phyloP scores from a whole-genome alignment of 148 eudicot species.

The Diospyros lotus region DNA sequence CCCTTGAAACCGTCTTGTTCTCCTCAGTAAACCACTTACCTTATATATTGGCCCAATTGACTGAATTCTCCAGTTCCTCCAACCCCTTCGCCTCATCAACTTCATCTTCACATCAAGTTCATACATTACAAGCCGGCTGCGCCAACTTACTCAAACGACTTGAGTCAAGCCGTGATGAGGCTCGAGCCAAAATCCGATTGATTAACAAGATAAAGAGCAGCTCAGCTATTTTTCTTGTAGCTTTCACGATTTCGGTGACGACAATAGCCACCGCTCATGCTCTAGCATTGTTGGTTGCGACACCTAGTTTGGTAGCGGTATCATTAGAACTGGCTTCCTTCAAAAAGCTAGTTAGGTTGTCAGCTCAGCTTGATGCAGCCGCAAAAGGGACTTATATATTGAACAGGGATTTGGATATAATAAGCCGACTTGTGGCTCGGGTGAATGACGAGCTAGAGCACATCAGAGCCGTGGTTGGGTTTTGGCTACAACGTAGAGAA shows the following conservation, averaged over 20 bases:
- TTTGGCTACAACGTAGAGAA: constrained; percentile 51
- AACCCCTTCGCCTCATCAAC: constrained; percentile 53
- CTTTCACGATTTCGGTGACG: constrained; percentile 46
- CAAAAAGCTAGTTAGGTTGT: constrained; percentile 25
- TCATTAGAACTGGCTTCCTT: constrained; percentile 30
- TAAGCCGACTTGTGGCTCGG: constrained; percentile 70
- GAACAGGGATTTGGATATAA: constrained; percentile 79
- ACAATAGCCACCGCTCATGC: constrained; percentile 47
- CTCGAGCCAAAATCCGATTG: constrained; percentile 35
- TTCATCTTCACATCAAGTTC: constrained; percentile 33
- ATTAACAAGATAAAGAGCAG: constrained; percentile 38
- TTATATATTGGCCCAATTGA: constrained; percentile 23
- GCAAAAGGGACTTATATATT: constrained; percentile 83
- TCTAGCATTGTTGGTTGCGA: constrained; percentile 46
- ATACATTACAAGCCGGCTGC: constrained; percentile 48
- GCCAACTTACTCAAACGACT: constrained; percentile 52
- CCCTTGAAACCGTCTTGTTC: constrained; percentile 17
- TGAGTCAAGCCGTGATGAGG: constrained; percentile 53
- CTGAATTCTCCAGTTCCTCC: constrained; percentile 36
- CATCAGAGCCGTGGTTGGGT: constrained; percentile 37
- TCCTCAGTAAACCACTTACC: constrained; percentile 22
- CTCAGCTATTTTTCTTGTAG: constrained; percentile 49
- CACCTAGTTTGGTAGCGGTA: constrained; percentile 42
- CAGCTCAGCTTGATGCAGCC: constrained; percentile 66
- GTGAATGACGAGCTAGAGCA: constrained; percentile 74